A percentile compares a stretch with the other conserved stretches of the same genome.
Conservation (phyloP, 2,329 filamentous ascomycete species). For the Talaromyces rugulosus region DNA sequence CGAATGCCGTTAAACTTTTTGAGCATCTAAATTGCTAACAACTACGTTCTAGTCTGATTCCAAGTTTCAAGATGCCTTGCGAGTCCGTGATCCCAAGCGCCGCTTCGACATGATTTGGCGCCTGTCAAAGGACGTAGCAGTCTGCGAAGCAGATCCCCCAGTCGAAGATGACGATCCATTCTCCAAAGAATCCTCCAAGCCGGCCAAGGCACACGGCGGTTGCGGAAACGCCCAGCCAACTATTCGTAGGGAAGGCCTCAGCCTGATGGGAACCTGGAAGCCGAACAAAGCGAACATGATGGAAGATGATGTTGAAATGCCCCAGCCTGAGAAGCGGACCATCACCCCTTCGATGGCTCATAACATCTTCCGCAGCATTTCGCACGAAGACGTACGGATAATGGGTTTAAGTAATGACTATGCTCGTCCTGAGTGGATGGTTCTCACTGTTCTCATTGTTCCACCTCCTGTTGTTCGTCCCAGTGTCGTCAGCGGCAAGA, state of each 20-base stretch:
- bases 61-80: conserved; percentile 76
- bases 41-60: conserved; percentile 64
- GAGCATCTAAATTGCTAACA: conserved; percentile 45
- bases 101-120: conserved; percentile 92
- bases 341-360: conserved; percentile 83
- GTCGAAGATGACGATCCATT: conserved; percentile 64
- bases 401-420: conserved; percentile 94
- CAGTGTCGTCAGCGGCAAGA: conserved; percentile 95
- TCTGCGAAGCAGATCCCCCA: conserved; percentile 75
- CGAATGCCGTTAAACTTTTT: conserved; percentile 16
- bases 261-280: conserved; percentile 73
- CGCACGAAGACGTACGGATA: conserved; percentile 72
- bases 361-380: conserved; percentile 80
- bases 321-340: conserved; percentile 70
- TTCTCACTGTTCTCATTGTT: conserved; percentile 89
- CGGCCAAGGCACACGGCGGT: conserved; percentile 67
- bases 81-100: conserved; percentile 84
- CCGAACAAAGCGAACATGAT: conserved; percentile 65
- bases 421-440: conserved; percentile 96
- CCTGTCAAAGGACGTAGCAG: conserved; percentile 81
- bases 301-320: conserved; percentile 57
- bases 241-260: conserved; percentile 81
- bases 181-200: conserved; percentile 57
- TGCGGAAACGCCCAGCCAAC: conserved; percentile 89
- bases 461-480: conserved; percentile 93